A percentile compares a stretch with the other conserved stretches of the same genome.
phyloP scores from a whole-genome alignment of 2,329 filamentous ascomycete species.

The Fusarium caatingaense region DNA sequence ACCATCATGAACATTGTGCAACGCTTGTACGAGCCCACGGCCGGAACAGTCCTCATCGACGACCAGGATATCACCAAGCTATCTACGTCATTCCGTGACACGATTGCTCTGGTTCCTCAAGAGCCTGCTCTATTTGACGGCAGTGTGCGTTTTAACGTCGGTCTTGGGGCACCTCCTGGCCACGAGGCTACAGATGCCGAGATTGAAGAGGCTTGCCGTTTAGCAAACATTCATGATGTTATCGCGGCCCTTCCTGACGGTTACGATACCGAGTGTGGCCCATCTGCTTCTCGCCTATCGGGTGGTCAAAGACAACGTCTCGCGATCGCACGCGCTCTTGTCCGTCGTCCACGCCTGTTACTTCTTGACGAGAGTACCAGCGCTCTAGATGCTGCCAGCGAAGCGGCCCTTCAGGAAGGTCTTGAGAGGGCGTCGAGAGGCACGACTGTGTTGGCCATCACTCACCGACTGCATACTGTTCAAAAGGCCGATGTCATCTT shows the following conservation, averaged over 20 bases:
- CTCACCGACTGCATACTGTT: conserved; percentile 67
- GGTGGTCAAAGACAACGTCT: conserved; percentile 84
- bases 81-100: conserved; percentile 58
- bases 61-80: conserved; percentile 58
- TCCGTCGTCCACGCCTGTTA: conserved; percentile 76
- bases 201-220: conserved; percentile 72
- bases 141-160: conserved; percentile 66
- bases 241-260: conserved; percentile 71
- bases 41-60: conserved; percentile 56
- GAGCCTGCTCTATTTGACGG: conserved; percentile 68
- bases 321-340: conserved; percentile 79
- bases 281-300: conserved; percentile 78
- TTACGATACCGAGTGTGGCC: conserved; percentile 74
- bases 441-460: conserved; percentile 69
- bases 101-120: conserved; percentile 67
- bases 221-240: conserved; percentile 78
- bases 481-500: conserved; percentile 67
- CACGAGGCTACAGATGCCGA: conserved; percentile 67
- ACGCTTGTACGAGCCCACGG: conserved; percentile 58
- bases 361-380: conserved; percentile 86
- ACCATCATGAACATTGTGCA: conserved; percentile 69
- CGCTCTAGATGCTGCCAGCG: conserved; percentile 77
- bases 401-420: conserved; percentile 73
- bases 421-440: conserved; percentile 67
- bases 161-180: conserved; percentile 64